Base-by-base conservation (phyloP, 2,329 filamentous ascomycete genomes). In the Nigrospora oryzae region DNA sequence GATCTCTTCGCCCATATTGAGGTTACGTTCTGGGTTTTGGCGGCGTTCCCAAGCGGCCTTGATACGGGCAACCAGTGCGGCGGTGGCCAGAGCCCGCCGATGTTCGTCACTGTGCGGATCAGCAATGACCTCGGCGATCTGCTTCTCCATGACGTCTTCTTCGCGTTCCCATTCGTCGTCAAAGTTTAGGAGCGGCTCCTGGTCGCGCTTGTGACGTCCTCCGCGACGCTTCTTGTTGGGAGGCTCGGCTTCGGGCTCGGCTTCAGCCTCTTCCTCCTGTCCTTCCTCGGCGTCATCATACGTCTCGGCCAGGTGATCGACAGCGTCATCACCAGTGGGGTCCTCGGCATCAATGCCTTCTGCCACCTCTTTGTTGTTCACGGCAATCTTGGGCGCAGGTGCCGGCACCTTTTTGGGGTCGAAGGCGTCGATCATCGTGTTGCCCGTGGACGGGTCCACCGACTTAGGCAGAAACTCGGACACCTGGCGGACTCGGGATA, bases 51-150 rank as follows among this genome's bases (percentile, higher is more conserved):
- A 71, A 41, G 73, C 65, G 2, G 73, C 73, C 63, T 74, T 74
- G 14, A 77, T 71, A 6, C 68, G 66, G 2, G 75, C 77, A 16
- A 74, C 68, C 49, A 78, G 70, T 48, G 77, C 71, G 5, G 78
- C 77, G 13, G 69, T 74, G 11, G 80, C 76, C 46, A 84, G 75
- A 1, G 72, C 70, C 45, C 75, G 73, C 6, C 74, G 74, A 54
- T 81, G 77, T 43, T 75, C 69, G 46, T 55, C 60, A 42, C 59
- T 77, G 40, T 75, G 65, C 1, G 79, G 77, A 52, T 84, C 75
- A 54, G 76, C 77, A 53, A 90, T 77, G 44, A 86, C 78, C 48
- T 81, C 77, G 12, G 79, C 77, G 57, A 91, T 88, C 56, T 89
- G 81, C 15, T 74, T 67, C 56, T 87, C 83, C 1, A 90, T 68